phyloP scores from a whole-genome alignment of 768 basidiomycete genomes.

The Mycena olivaceomarginata region DNA sequence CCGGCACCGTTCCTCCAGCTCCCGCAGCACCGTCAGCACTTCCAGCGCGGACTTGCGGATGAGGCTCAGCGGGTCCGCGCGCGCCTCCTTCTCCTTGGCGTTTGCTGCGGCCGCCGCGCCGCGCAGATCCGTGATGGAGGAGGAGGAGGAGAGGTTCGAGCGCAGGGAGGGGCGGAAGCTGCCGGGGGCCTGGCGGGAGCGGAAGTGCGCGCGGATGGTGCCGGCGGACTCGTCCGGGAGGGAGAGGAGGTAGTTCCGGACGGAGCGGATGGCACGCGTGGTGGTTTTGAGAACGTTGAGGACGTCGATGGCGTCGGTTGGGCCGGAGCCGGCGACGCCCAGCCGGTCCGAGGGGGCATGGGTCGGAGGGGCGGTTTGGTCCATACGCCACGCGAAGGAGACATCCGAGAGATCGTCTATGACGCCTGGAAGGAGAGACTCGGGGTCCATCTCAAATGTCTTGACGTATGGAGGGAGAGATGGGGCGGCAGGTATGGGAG shows the following conservation, averaged over 20 bases:
- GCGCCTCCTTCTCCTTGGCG: constrained; percentile 44
- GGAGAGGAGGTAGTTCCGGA: constrained; percentile 88
- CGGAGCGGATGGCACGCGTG: constrained; percentile 87
- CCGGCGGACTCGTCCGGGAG: constrained; percentile 85
- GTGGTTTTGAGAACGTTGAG: constrained; percentile 85
- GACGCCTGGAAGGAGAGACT: constrained; percentile 84
- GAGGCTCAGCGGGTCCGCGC: constrained; percentile 76
- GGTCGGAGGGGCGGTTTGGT: constrained; percentile 38
- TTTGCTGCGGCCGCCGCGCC: constrained; percentile 27
- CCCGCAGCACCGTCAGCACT: constrained; percentile 86
- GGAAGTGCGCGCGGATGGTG: constrained; percentile 74
- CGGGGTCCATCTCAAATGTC: constrained; percentile 84
- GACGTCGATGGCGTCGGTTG: constrained; percentile 65
- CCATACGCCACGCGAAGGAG: constrained; percentile 77
- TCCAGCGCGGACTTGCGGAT: constrained; percentile 90
- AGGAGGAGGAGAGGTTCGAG: constrained; percentile 52
- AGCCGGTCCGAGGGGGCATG: constrained; percentile 41
- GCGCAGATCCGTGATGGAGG: constrained; percentile 36
- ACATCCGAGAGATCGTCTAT: constrained; percentile 84
- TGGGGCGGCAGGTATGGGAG: constrained; percentile 68
- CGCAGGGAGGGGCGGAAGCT: constrained; percentile 59
- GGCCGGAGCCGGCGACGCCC: constrained; percentile 46
- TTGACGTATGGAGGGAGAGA: constrained; percentile 75
- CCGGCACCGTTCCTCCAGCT: constrained; percentile 87
- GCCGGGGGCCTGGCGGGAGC: constrained; percentile 65